These are phyloP conservation scores for Hevea brasiliensis DNA, from an alignment of 345 rosid genomes.

Conservation along the genomic window DNA sequence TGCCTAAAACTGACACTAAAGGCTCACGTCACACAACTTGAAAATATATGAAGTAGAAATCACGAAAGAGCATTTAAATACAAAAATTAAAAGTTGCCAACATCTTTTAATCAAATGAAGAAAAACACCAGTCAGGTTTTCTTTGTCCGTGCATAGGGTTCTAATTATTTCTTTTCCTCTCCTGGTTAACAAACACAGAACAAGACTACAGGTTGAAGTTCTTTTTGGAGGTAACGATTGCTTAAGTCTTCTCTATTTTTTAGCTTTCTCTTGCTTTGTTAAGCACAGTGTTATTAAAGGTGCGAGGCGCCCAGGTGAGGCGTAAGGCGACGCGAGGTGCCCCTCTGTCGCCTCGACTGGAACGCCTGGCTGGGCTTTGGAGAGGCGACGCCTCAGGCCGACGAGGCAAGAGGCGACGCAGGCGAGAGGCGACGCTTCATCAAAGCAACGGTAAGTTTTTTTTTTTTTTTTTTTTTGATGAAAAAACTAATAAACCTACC, in stretches of 20 bases:
- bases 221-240: neutral
- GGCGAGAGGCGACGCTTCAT: too few species aligned
- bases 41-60: neutral
- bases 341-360: too few species aligned
- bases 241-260: neutral
- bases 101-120: neutral
- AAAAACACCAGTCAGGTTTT: neutral
- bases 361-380: too few species aligned
- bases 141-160: neutral
- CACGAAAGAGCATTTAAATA: neutral
- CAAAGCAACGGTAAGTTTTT: too few species aligned
- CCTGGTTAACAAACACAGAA: neutral
- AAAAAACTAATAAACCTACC: too few species aligned
- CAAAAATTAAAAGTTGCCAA: neutral
- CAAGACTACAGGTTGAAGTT: neutral
- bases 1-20: neutral
- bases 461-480: too few species aligned
- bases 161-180: neutral
- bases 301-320: too few species aligned
- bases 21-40: neutral
- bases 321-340: too few species aligned
- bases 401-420: too few species aligned
- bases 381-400: too few species aligned
- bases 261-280: too few species aligned
- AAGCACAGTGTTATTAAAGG: too few species aligned